Conservation (phyloP, 345 rosid genomes). For the Nasturtium officinale region DNA sequence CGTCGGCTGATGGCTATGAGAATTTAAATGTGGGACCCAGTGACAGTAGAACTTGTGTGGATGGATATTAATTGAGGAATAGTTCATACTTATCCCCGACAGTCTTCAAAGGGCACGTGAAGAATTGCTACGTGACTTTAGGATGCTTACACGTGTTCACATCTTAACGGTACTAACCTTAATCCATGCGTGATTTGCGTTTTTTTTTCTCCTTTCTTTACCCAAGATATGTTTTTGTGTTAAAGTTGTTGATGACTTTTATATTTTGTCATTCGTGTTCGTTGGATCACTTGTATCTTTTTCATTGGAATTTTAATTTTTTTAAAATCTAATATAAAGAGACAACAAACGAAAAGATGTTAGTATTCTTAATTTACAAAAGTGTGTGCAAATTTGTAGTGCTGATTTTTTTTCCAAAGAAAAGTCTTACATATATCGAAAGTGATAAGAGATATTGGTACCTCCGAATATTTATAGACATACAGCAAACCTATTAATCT, state of each 20-base stretch:
- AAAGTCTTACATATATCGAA: too few relatives aligned
- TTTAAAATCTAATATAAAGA: background rate
- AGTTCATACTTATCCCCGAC: constrained; percentile 21
- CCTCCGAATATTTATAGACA: too few relatives aligned
- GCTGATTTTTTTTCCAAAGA: too few relatives aligned
- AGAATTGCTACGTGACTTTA: background rate
- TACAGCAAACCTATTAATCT: too few relatives aligned
- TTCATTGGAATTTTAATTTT: background rate
- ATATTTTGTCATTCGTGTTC: background rate
- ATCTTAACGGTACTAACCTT: background rate
- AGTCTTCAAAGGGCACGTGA: constrained; percentile 27
- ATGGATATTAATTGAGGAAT: background rate
- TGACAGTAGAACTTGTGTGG: background rate
- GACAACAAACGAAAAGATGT: background rate
- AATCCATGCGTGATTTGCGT: constrained; percentile 29
- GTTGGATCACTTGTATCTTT: background rate
- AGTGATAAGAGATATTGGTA: too few relatives aligned
- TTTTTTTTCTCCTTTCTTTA: background rate
- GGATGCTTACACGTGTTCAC: constrained; percentile 5
- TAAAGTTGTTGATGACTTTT: background rate
- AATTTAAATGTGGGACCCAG: background rate
- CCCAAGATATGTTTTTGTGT: background rate
- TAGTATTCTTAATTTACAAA: too few relatives aligned
- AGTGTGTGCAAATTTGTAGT: too few relatives aligned
- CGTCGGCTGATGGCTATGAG: constrained; percentile 35